phyloP scores from a whole-genome alignment of 495 filamentous ascomycete species.

The Lentithecium fluviatile region DNA sequence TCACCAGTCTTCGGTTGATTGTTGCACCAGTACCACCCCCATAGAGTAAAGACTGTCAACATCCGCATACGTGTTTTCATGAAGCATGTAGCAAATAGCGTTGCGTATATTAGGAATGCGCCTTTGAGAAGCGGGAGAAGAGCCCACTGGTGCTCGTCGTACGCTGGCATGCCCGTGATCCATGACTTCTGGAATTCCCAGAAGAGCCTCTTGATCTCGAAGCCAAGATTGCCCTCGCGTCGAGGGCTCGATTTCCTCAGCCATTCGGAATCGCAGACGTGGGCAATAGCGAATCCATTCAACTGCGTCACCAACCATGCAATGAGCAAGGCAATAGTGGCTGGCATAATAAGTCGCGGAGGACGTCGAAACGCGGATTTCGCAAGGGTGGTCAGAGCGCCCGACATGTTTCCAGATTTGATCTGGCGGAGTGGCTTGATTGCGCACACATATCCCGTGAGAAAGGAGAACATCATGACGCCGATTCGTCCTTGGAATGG shows the following conservation, averaged over 20 bases:
- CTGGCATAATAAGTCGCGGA: conserved; percentile 61
- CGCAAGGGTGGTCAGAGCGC: conserved; percentile 54
- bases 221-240: conserved; percentile 48
- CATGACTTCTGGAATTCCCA: conserved; percentile 55
- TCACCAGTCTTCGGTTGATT: conserved; percentile 11
- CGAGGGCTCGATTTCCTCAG: conserved; percentile 38
- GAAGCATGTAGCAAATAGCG: conserved; percentile 56
- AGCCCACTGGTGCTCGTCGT: conserved; percentile 68
- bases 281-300: conserved; percentile 58
- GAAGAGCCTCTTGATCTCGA: conserved; percentile 47
- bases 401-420: conserved; percentile 54
- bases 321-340: conserved; percentile 56
- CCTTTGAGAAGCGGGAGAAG: conserved; percentile 61
- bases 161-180: conserved; percentile 58
- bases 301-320: conserved; percentile 56
- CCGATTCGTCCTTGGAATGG: conserved; percentile 62
- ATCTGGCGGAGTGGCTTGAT: conserved; percentile 63
- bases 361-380: conserved; percentile 65
- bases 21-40: conserved; percentile 48
- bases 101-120: conserved; percentile 60
- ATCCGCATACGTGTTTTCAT: conserved; percentile 58
- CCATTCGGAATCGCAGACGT: conserved; percentile 60
- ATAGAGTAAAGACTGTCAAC: conserved; percentile 48
- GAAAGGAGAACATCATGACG: conserved; percentile 64
- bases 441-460: conserved; percentile 68